Conservation (phyloP, 805 yeast species). For the Spathaspora gorwiae region DNA sequence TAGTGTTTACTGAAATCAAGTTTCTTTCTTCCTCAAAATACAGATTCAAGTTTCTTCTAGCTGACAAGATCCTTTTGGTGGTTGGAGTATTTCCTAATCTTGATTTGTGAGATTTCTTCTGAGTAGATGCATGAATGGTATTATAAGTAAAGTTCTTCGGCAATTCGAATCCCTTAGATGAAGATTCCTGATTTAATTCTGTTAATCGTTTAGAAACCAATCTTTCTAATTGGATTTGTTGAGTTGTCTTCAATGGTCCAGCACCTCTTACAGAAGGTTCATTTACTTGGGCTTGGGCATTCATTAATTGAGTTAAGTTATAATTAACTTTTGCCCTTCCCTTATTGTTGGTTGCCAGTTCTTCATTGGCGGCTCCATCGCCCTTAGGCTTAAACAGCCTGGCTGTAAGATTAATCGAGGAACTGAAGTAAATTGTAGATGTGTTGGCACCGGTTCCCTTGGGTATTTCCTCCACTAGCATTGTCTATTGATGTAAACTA, state of each 20-base stretch:
- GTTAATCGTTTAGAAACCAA: slow-evolving; percentile 30
- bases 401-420: slow-evolving; percentile 39
- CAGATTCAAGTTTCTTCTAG: slow-evolving; percentile 39
- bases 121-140: slow-evolving; percentile 21
- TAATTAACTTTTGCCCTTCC: slow-evolving; percentile 41
- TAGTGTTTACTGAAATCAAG: slow-evolving; percentile 38
- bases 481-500: slow-evolving; percentile 6
- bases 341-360: slow-evolving; percentile 20
- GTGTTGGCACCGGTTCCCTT: slow-evolving; percentile 23
- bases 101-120: slow-evolving; percentile 18
- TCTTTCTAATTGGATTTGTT: slow-evolving; percentile 40
- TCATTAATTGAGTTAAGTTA: slow-evolving; percentile 38
- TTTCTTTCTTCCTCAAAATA: slow-evolving; percentile 44
- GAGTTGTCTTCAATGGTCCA: slow-evolving; percentile 39
- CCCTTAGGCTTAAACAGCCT: slow-evolving; percentile 21
- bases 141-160: slow-evolving; percentile 38
- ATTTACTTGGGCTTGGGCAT: slow-evolving; percentile 36
- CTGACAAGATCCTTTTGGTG: slow-evolving; percentile 38
- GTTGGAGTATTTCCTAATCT: slow-evolving; percentile 42
- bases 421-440: slow-evolving; percentile 37
- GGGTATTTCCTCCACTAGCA: slow-evolving; percentile 44
- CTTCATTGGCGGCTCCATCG: slow-evolving; percentile 13
- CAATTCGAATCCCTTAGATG: slow-evolving; percentile 28
- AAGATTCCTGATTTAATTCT: slow-evolving; percentile 32
- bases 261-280: slow-evolving; percentile 10